Base-by-base conservation (phyloP, 495 filamentous ascomycete genomes). In the Podospora tetraspora region DNA sequence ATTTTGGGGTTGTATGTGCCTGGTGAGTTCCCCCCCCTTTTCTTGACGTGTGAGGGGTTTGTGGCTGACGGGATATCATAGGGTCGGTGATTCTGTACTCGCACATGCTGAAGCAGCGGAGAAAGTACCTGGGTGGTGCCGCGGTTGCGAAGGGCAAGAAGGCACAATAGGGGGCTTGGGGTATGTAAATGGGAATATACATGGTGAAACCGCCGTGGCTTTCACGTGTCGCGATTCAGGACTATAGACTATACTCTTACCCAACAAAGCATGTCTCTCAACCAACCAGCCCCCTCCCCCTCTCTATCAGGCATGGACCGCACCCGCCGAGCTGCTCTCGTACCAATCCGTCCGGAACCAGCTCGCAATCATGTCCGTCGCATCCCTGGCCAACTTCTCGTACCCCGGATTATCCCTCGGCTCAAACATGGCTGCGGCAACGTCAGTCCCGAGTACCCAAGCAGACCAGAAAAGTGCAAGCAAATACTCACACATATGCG, bases 21-120 rank as follows among this genome's bases (percentile, higher is more conserved):
- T 63, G 90, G 92, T 94, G 83, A 78, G 87, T 82, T 16, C 0
- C 57, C 2, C 59, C 21, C 61, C 21, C 69, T 11, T 13, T 34
- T 7, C 57, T 3, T 7, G 24, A 19, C 9, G 58, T 13, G 4
- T n/a, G 34, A 37, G 13, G 34, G 29, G 34, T 52, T 30, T 9
- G 57, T 69, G 34, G 66, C 65, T 21, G 25, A 63, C 37, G n/a
- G 5, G 57, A 4, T 71, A 2, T 1, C 2, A 11, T 72, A 95
- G 94, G 93, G 23, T 89, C 91, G 24, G 94, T 93, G 72, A 86
- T 96, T 63, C 83, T 98, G 66, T 98, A 93, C 75, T 91, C 91
- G 24, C 91, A 98, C 79, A 98, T 99, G 95, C 91, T 98, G 79
- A 80, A 83, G 59, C 96, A 98, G 84, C 83, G 94, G 69, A 83